Evolutionary conservation across 371 early-diverging fungal genomes (phyloP), one percentile per base, ranked within the genome.

Genomic region (Thermomucor indicae-seudaticae): DNA sequence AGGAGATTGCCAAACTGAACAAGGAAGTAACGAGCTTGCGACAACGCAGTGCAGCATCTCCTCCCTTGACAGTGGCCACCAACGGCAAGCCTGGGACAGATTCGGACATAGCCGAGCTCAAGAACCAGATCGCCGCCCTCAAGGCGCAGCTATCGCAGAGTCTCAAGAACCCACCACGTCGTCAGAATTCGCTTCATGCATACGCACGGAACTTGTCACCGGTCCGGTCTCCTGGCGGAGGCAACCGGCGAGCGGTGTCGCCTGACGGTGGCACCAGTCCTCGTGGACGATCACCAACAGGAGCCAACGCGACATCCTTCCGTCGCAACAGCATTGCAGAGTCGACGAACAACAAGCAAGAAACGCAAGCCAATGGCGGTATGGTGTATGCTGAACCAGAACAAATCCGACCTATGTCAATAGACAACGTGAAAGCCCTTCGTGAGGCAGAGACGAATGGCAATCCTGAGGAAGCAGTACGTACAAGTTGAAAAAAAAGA

Each of bases 21-120:
- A 79, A 87, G 6, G 90, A 90, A 65, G 80, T 90, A 11, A 72
- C 78, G 6, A 78, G 75, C 35, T 65, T 95, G 23, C 74, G 84
- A 22, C 75, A 75, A 44, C 41, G 40, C 24, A n/a, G n/a, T n/a
- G n/a, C n/a, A n/a, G n/a, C n/a, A n/a, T 73, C 64, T 29, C 60
- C 47, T 49, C 53, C 27, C 6, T 23, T 43, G n/a, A 23, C 23
- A 10, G 17, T 28, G 1, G 22, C 43, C 32, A n/a, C 38, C 32
- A 32, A 49, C 31, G 43, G 49, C 4, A 32, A 17, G 11, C 25
- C 63, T 40, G n/a, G n/a, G n/a, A n/a, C n/a, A n/a, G 71, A 67
- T 30, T 52, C 52, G 1, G 69, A 75, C 16, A 65, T 72, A 3
- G 61, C 69, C 3, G 77, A 75, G 30, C 65, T 80, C 11, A 72